Percentiles rank a stretch among this genome's conserved stretches.
These are phyloP conservation scores for Ricinus communis DNA, from an alignment of 345 rosid species.

Conservation along the genomic window DNA sequence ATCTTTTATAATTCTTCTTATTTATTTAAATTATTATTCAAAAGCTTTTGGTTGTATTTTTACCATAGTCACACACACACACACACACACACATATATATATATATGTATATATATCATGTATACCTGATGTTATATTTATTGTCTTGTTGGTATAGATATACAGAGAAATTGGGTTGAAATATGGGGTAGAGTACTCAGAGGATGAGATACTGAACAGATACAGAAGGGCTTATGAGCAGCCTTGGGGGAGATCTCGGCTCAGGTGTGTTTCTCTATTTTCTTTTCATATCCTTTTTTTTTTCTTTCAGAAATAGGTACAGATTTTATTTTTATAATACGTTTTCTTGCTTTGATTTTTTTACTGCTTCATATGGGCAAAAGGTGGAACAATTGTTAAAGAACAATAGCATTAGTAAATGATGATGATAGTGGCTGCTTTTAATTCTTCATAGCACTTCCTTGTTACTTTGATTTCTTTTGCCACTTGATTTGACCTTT, in stretches of 20 bases:
- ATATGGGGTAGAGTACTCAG: constrained; percentile 87
- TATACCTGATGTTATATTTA: neutral
- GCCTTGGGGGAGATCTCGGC: constrained; percentile 97
- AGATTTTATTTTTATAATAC: neutral
- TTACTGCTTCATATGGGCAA: neutral
- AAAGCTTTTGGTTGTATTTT: neutral
- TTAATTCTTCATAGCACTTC: neutral
- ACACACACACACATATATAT: neutral
- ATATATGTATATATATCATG: neutral
- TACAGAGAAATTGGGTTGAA: constrained; percentile 84
- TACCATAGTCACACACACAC: too few species aligned
- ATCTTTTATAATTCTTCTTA: too few species aligned
- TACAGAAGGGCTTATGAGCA: constrained; percentile 89
- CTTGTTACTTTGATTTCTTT: neutral
- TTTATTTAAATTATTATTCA: too few species aligned
- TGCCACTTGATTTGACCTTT: neutral
- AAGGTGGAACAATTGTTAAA: neutral
- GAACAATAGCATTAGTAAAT: too few species aligned
- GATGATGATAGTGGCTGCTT: neutral
- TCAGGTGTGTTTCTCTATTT: constrained; percentile 49
- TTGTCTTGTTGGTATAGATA: constrained; percentile 43
- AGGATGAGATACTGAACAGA: constrained; percentile 76
- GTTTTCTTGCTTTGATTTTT: neutral
- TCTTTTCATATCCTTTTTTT: neutral
- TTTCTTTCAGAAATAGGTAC: neutral